Percentiles rank a stretch among this genome's conserved stretches.
phyloP scores from a whole-genome alignment of 176 grass and related monocot genomes.

The bread wheat (Triticum aestivum) region IWGSC_CS_RefSeq_v2.1 NC_057798.1:361491823-361492322 shows the following conservation, averaged over 20 bases:
- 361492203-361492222: not conserved
- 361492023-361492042: slow-evolving; percentile 34
- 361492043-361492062: slow-evolving; percentile 54
- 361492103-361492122: not conserved
- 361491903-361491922: not conserved
- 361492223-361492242: not conserved
- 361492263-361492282: too few relatives aligned
- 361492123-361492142: not conserved
- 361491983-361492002: slow-evolving; percentile 21
- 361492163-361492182: slow-evolving; percentile 25
- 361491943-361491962: not conserved
- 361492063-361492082: slow-evolving; percentile 28
- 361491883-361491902: not conserved
- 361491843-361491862: not conserved
- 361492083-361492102: not conserved
- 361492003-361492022: not conserved
- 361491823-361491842: not conserved
- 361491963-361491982: not conserved
- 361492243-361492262: not conserved
- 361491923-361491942: not conserved
- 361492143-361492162: not conserved
- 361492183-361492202: slow-evolving; percentile 21
- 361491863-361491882: not conserved
- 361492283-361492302: too few relatives aligned
- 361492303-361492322: too few relatives aligned